A percentile compares a stretch with the other conserved stretches of the same genome.
Evolutionary conservation across 2,329 filamentous ascomycete species (phyloP).

Genomic region (Colletotrichum sp.): DNA sequence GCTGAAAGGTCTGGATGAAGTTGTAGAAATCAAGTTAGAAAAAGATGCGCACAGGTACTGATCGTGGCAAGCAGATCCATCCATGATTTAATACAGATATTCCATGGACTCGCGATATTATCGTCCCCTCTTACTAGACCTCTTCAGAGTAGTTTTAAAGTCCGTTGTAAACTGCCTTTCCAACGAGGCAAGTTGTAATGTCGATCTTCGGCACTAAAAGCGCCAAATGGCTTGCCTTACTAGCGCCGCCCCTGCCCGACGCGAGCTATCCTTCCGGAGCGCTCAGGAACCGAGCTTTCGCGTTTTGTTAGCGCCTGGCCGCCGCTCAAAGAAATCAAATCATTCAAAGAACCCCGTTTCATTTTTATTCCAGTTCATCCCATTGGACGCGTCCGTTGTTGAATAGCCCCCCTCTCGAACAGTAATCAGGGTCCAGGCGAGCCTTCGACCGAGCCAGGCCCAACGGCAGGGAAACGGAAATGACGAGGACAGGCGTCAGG

Average conservation of each 20-base stretch:
- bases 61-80: background rate
- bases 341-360: background rate
- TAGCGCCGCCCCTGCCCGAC: background rate
- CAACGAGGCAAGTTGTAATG: background rate
- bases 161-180: background rate
- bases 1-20: background rate
- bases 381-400: background rate
- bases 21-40: background rate
- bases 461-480: background rate
- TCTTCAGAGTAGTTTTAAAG: background rate
- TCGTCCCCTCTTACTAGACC: background rate
- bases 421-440: background rate
- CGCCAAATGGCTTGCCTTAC: background rate
- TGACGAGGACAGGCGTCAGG: background rate
- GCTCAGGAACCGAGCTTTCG: background rate
- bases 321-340: background rate
- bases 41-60: accelerated
- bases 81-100: background rate
- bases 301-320: background rate
- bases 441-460: background rate
- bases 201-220: background rate
- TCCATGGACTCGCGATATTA: background rate
- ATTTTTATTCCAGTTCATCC: background rate
- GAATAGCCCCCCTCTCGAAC: background rate
- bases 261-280: background rate